Conservation (phyloP, 2,329 filamentous ascomycete genomes). For the Botrytis paeoniae region DNA sequence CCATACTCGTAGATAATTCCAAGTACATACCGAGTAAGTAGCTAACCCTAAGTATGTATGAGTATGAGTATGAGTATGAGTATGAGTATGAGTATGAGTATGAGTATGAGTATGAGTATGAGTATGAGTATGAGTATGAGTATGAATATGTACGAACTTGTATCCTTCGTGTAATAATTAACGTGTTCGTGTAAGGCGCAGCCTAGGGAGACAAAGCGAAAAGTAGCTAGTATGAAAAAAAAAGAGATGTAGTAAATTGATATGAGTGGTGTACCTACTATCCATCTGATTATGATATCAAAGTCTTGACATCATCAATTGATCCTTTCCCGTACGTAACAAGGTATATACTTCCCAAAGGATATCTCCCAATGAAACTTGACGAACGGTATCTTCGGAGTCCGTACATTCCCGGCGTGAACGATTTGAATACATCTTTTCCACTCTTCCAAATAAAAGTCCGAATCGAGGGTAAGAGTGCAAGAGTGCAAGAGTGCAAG, state of each 20-base stretch:
- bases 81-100: no score
- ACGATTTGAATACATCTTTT: not conserved
- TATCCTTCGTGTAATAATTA: not conserved
- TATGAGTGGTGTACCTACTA: no score
- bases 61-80: no score
- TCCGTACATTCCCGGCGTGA: not conserved
- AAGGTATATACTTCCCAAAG: no score
- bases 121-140: no score
- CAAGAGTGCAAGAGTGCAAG: not conserved
- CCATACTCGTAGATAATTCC: not conserved
- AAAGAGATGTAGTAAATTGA: not conserved
- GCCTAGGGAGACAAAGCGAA: not conserved
- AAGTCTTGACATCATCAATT: not conserved
- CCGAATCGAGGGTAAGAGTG: not conserved
- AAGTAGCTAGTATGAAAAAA: not conserved
- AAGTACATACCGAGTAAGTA: not conserved
- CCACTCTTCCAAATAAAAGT: not conserved
- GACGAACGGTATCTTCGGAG: not conserved
- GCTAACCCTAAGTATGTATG: not conserved
- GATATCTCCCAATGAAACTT: not conserved
- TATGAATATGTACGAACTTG: not conserved
- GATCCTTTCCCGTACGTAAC: not conserved
- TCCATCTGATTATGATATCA: not conserved
- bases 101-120: no score
- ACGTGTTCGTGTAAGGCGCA: constrained; percentile 1